Base-by-base conservation (phyloP, 2,329 filamentous ascomycete genomes). In the Blastomyces emzantsi region DNA sequence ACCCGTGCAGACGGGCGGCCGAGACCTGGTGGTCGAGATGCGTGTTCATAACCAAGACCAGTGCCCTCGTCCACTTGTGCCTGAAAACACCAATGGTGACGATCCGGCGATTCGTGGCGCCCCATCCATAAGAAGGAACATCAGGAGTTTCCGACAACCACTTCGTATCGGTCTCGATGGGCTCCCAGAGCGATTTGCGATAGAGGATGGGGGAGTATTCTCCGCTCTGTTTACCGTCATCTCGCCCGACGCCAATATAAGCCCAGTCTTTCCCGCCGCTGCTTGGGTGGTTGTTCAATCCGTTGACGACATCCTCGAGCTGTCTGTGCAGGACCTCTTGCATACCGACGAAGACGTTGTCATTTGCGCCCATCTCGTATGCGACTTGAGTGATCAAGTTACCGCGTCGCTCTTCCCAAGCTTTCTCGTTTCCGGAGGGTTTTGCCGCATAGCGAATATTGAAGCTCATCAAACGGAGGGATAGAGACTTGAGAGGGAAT, bases 121-220 rank as follows among this genome's bases (percentile, higher is more conserved):
- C 83, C 89, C 90, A 95, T n/a, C 89, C 88, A 64, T 83, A 85
- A 0, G 86, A 90, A 0, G 88, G 89, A 60, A 75, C 74, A 30
- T 84, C 78, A 0, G 90, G 91, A 3, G 89, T 94, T 67, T 84
- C 78, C 55, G 87, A 91, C 15, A 96, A 79, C 91, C 91, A 96
- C 60, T 87, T 81, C 0, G 87, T 90, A 69, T 85, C 79, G 74
- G 78, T 85, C n/a, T 80, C 76, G 49, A 82, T 73, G 54, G 89
- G 79, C 19, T 78, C 72, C 85, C 89, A 92, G 11, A 81, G 73
- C 1, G 78, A 76, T 0, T 80, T 78, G 43, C 84, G 84, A 76
- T 90, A 96, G 68, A 95, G 82, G 65, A 96, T 85, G n/a, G 91
- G 90, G 13, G 86, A 88, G 77, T 90, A 92, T 77, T 95, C 92